Evolutionary conservation across 129 eudicot species (phyloP).

Genomic region (Sambucus nigra): DNA sequence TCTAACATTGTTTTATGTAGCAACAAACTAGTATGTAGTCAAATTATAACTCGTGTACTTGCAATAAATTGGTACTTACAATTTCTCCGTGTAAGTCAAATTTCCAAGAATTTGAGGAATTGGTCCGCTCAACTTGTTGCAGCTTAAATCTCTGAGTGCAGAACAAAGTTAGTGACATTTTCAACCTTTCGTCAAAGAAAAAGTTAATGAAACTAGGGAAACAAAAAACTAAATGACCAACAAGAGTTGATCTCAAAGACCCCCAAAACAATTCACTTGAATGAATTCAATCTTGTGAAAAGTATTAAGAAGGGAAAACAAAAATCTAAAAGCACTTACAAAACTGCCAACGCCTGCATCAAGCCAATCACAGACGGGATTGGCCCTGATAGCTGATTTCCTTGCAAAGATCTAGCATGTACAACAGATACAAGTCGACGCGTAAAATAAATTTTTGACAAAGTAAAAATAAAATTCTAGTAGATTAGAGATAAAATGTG

Average conservation of each 20-base stretch:
- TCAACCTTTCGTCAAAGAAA: no score
- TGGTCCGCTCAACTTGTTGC: slow-evolving; percentile 66
- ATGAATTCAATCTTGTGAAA: background rate
- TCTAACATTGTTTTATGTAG: no score
- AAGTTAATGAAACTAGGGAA: no score
- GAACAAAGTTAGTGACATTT: background rate
- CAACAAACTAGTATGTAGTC: background rate
- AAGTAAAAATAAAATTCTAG: background rate
- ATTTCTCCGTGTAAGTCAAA: slow-evolving; percentile 77
- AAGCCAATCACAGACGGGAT: slow-evolving; percentile 95
- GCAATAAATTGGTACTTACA: slow-evolving; percentile 40
- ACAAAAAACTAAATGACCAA: background rate
- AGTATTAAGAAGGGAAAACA: background rate
- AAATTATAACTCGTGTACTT: no score
- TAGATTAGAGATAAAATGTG: background rate
- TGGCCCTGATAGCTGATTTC: slow-evolving; percentile 66
- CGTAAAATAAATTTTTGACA: background rate
- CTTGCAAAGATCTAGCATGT: slow-evolving; percentile 64
- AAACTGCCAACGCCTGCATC: slow-evolving; percentile 97
- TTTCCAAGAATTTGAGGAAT: slow-evolving; percentile 88
- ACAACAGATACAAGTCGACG: background rate
- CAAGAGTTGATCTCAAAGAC: background rate
- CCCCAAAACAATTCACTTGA: no score
- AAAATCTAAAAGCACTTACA: slow-evolving; percentile 61
- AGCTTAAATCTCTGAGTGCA: slow-evolving; percentile 73